Conservation (phyloP, 2,329 filamentous ascomycete species). For the Cryphonectria parasitica region DNA sequence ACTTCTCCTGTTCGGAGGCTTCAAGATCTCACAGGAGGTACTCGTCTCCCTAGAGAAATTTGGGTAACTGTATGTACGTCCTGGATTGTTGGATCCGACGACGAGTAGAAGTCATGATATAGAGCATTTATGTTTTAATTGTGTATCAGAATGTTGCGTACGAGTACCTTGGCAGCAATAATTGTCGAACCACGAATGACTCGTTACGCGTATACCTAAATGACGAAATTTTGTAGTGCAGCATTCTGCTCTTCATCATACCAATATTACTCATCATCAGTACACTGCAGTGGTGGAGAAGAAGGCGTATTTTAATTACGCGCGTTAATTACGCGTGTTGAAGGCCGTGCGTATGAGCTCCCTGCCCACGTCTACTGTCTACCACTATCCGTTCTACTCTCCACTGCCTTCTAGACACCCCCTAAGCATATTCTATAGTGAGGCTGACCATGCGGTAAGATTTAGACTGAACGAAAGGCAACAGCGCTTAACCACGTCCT, state of each 20-base stretch:
- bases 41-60: not conserved
- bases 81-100: not conserved
- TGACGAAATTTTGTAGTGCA: not conserved
- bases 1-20: not conserved
- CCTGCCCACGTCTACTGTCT: not conserved
- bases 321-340: too few species aligned
- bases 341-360: not conserved
- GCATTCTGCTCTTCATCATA: not conserved
- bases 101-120: not conserved
- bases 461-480: not conserved
- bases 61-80: not conserved
- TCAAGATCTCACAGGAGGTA: not conserved
- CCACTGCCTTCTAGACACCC: not conserved
- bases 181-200: not conserved
- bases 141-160: not conserved
- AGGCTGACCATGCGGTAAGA: not conserved
- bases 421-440: not conserved
- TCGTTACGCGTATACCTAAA: not conserved
- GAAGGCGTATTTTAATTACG: too few species aligned
- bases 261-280: not conserved
- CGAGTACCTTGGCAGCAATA: not conserved
- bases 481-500: not conserved
- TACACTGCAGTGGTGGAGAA: not conserved
- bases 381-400: not conserved
- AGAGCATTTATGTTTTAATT: not conserved